Conservation (phyloP, 2,329 filamentous ascomycete species). For the Calycina herbarum region DNA sequence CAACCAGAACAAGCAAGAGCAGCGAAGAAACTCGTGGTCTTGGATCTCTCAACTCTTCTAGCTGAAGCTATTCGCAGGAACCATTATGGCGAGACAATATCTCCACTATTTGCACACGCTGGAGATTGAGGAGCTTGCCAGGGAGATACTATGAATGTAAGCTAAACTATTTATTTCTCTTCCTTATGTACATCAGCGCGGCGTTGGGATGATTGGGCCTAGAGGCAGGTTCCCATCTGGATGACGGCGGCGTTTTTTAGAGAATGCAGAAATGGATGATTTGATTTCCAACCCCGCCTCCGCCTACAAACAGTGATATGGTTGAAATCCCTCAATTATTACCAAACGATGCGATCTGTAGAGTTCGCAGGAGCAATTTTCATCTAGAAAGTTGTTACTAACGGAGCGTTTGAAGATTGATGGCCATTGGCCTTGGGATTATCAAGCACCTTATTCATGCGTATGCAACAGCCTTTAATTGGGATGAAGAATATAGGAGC, state of each 20-base stretch:
- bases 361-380: constrained; percentile 71
- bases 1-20: constrained; percentile 68
- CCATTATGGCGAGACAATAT: constrained; percentile 87
- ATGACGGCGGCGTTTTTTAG: constrained; percentile 24
- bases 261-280: constrained; percentile 13
- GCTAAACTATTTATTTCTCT: constrained; percentile 48
- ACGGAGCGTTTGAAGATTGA: constrained; percentile 75
- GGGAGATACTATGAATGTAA: constrained; percentile 44
- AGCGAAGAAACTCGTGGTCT: constrained; percentile 80
- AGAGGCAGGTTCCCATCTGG: constrained; percentile 18
- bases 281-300: not conserved
- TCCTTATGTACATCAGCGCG: constrained; percentile 31
- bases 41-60: constrained; percentile 85
- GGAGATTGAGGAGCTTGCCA: constrained; percentile 32
- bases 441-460: constrained; percentile 39
- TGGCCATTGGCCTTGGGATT: constrained; percentile 31
- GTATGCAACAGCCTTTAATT: constrained; percentile 35
- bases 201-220: constrained; percentile 26
- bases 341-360: constrained; percentile 74
- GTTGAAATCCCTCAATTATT: constrained; percentile 15
- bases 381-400: constrained; percentile 69
- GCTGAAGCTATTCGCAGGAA: constrained; percentile 93
- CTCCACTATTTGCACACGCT: constrained; percentile 35
- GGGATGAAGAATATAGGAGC: constrained; percentile 36
- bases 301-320: constrained; percentile 12